A percentile compares a stretch with the other conserved stretches of the same genome.
These are phyloP conservation scores for Zygosaccharomyces pseudobailii DNA, from an alignment of 1,139 yeast species.

Conservation along the genomic window DNA sequence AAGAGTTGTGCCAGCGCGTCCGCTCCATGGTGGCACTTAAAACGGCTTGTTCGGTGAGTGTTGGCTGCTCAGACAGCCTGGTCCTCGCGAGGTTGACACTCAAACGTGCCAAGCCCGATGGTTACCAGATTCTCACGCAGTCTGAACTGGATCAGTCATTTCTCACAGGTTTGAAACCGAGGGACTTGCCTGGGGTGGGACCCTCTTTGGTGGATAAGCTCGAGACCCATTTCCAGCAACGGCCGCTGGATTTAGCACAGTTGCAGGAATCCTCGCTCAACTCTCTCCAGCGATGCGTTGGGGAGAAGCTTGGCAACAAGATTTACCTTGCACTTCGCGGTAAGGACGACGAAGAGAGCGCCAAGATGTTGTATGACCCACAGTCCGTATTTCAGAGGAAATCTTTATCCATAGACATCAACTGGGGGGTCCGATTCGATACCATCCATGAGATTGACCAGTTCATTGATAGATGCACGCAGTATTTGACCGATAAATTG, in stretches of 20 bases:
- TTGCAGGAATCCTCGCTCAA: constrained; percentile 7
- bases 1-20: constrained; percentile 32
- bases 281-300: constrained; percentile 46
- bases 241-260: constrained; percentile 3
- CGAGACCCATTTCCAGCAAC: not conserved
- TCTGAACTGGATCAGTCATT: constrained; percentile 34
- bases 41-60: constrained; percentile 60
- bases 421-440: constrained; percentile 82
- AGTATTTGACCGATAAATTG: constrained; percentile 56
- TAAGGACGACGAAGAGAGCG: constrained; percentile 45
- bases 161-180: constrained; percentile 39
- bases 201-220: constrained; percentile 45
- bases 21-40: constrained; percentile 48
- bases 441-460: constrained; percentile 53
- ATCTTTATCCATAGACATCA: constrained; percentile 81
- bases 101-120: constrained; percentile 75
- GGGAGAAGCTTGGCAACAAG: constrained; percentile 65
- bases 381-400: constrained; percentile 52
- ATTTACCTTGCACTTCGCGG: constrained; percentile 48
- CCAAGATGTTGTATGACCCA: constrained; percentile 36
- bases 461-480: constrained; percentile 55
- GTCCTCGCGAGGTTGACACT: constrained; percentile 76
- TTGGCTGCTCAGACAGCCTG: constrained; percentile 71
- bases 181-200: constrained; percentile 86
- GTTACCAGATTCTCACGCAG: constrained; percentile 40